A percentile compares a stretch with the other conserved stretches of the same genome.
Conservation (phyloP, 495 filamentous ascomycete species). For the Cudoniella acicularis region DNA sequence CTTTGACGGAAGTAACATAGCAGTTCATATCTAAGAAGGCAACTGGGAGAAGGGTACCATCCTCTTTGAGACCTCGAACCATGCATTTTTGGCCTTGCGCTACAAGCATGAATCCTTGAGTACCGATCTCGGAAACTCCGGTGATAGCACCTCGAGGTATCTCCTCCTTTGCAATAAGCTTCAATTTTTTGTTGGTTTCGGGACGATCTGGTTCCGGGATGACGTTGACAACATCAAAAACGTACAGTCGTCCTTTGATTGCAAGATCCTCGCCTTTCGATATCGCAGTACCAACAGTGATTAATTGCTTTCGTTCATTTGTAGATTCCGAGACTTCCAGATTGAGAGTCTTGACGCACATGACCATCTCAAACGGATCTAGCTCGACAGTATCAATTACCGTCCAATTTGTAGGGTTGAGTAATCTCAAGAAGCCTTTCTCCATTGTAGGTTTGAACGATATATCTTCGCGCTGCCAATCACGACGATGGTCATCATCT, state of each 20-base stretch:
- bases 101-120: slow-evolving; percentile 83
- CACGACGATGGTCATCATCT: slow-evolving; percentile 76
- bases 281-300: slow-evolving; percentile 81
- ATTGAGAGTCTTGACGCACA: slow-evolving; percentile 76
- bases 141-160: slow-evolving; percentile 90
- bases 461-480: slow-evolving; percentile 70
- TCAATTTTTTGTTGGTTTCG: slow-evolving; percentile 79
- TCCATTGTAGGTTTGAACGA: slow-evolving; percentile 64
- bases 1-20: slow-evolving; percentile 78
- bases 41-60: slow-evolving; percentile 84
- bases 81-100: slow-evolving; percentile 97
- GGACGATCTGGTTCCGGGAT: slow-evolving; percentile 83
- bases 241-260: slow-evolving; percentile 78
- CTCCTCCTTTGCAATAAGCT: slow-evolving; percentile 82
- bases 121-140: slow-evolving; percentile 80
- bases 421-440: slow-evolving; percentile 65
- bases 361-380: slow-evolving; percentile 68
- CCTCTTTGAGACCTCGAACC: slow-evolving; percentile 93
- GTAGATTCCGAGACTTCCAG: slow-evolving; percentile 89
- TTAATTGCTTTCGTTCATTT: slow-evolving; percentile 73
- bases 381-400: slow-evolving; percentile 71
- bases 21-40: slow-evolving; percentile 98
- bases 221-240: slow-evolving; percentile 87
- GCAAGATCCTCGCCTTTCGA: slow-evolving; percentile 85
- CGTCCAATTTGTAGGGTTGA: slow-evolving; percentile 70